Evolutionary conservation across 164 flowering plant genomes (phyloP), one percentile per base, ranked within the genome.

Genomic region (Houttuynia cordata): DNA sequence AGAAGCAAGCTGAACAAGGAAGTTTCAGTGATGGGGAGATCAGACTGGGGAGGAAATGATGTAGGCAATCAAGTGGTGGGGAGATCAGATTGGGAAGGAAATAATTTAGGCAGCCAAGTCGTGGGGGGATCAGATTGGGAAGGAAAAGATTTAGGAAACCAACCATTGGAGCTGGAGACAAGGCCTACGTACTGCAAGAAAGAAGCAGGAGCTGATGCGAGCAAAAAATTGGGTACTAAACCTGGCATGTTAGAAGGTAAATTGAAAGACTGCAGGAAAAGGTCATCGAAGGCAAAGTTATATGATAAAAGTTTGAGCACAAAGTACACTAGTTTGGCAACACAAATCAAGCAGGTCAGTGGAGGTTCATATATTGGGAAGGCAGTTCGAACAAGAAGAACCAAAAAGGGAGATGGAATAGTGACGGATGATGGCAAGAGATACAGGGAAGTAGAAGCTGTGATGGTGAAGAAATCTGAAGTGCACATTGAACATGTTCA

Each of bases 11-110:
- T 39, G 15, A 61, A 17, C 1, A 18, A 40, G n/a, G 79, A 76
- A 50, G 84, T 76, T 24, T 83, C 92, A 9, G 86, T 81, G 70
- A 82, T 85, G 51, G 37, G 73, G 41, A 75, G 81, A 74, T 17
- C 77, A 63, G 49, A 45, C 12, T 45, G 49, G 49, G 49, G 12
- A 45, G 49, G 17, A 12, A 17, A 45, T 8, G 49, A 17, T 45
- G 8, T 45, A 1, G 49, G 17, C 17, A 45, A 10, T 14, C 17
- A 45, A 45, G n/a, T n/a, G n/a, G n/a, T n/a, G n/a, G n/a, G n/a
- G n/a, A n/a, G n/a, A n/a, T n/a, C 77, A 63, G 49, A 45, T 45
- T 45, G 49, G 49, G 49, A 45, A 45, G 49, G 17, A 12, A 17
- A 45, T 8, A 14, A 17, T 45, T 45, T 45, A 1, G 49, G 17